phyloP scores from a whole-genome alignment of 1,284 basidiomycete genomes.

The Cutaneotrichosporon sp. region DNA sequence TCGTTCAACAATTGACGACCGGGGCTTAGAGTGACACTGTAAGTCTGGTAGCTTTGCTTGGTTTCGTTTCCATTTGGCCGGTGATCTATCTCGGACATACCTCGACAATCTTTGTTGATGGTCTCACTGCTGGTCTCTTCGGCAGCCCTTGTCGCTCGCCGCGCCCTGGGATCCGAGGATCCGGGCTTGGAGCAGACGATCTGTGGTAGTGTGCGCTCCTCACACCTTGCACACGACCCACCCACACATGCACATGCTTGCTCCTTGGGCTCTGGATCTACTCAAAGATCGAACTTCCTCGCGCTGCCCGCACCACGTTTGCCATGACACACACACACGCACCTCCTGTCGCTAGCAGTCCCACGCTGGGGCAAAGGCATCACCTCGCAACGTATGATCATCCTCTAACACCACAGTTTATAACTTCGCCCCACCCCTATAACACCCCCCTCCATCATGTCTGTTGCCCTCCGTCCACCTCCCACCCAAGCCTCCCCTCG shows the following conservation, averaged over 20 bases:
- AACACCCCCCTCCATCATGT: slow-evolving; percentile 9
- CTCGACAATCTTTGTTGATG: not conserved
- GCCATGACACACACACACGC: too few species aligned
- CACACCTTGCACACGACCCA: not conserved
- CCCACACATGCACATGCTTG: not conserved
- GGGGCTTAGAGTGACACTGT: not conserved
- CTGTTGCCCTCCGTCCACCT: slow-evolving; percentile 4
- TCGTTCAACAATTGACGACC: not conserved
- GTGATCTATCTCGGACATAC: not conserved
- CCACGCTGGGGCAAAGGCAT: not conserved
- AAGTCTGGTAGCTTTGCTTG: not conserved
- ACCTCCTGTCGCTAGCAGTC: not conserved
- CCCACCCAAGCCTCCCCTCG: not conserved
- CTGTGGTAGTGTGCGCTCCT: not conserved
- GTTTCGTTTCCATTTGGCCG: not conserved
- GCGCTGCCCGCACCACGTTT: too few species aligned
- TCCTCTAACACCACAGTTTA: not conserved
- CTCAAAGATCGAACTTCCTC: too few species aligned
- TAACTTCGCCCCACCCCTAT: not conserved
- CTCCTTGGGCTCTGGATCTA: too few species aligned
- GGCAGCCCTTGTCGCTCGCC: not conserved
- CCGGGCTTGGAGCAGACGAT: too few species aligned
- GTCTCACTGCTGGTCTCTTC: not conserved
- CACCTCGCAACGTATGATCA: not conserved
- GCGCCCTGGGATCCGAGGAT: too few species aligned